Conservation (phyloP, 129 eudicot genomes). For the Scalesia atractyloides region DNA sequence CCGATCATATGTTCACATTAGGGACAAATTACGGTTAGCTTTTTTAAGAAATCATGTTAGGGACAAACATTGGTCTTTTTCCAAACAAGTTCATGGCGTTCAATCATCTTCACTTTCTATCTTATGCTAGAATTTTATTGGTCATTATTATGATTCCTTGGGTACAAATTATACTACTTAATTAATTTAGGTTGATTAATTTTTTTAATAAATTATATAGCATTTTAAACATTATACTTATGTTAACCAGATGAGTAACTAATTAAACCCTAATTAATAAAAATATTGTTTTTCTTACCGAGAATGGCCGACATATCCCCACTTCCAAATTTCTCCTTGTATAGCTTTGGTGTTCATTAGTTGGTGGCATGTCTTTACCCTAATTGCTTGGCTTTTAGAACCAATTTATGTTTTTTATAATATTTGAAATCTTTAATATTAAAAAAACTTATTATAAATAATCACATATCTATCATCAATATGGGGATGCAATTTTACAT, state of each 20-base stretch:
- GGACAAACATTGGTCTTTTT: too few species aligned
- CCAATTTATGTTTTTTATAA: background rate
- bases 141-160: background rate
- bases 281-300: background rate
- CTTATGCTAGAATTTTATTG: too few species aligned
- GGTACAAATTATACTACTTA: background rate
- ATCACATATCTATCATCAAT: background rate
- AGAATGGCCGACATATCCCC: constrained; percentile 39
- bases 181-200: background rate
- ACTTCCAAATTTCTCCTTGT: constrained; percentile 23
- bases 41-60: too few species aligned
- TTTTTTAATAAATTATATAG: background rate
- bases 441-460: background rate
- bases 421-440: background rate
- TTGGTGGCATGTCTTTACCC: constrained; percentile 35
- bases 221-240: background rate
- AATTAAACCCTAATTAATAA: constrained; percentile 4
- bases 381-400: constrained; percentile 36
- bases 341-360: constrained; percentile 25
- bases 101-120: too few species aligned
- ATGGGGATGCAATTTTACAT: background rate
- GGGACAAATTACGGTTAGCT: background rate
- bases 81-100: too few species aligned
- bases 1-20: background rate
- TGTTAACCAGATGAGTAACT: background rate